Evolutionary conservation across 176 grass and related monocot genomes (phyloP).

Genomic region (Poa annua): DNA sequence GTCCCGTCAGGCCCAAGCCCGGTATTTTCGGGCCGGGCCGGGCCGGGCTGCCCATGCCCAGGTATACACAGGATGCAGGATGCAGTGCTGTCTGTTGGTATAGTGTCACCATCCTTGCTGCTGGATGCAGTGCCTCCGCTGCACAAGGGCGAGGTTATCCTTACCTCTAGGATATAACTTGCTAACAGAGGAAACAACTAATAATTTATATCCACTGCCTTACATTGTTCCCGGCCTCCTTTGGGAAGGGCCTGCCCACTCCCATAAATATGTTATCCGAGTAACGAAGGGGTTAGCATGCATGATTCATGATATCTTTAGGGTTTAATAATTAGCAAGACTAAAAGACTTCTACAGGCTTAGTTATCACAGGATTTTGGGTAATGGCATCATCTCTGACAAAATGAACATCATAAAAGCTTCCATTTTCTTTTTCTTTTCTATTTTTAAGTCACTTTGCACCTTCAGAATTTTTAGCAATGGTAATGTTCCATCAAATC

Average conservation of each 20-base stretch:
- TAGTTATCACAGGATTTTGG: not conserved
- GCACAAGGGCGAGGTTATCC: not conserved
- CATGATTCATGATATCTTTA: not conserved
- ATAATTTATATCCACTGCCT: not conserved
- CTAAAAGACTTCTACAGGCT: not conserved
- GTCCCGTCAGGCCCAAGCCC: too few species aligned
- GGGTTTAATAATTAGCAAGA: not conserved
- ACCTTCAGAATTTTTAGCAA: not conserved
- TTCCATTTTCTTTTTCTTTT: slow-evolving; percentile 1
- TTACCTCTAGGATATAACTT: not conserved
- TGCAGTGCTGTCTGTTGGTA: not conserved
- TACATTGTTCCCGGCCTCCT: not conserved
- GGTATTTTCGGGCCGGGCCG: too few species aligned
- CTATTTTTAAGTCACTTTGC: not conserved
- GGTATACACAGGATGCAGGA: too few species aligned
- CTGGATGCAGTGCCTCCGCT: not conserved
- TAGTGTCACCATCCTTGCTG: slow-evolving; percentile 10
- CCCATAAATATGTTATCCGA: not conserved
- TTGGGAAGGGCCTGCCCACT: not conserved
- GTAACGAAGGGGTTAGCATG: not conserved
- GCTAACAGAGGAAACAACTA: not conserved
- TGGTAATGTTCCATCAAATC: not conserved
- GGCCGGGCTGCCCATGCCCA: too few species aligned
- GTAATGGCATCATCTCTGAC: not conserved
- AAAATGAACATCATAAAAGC: not conserved